phyloP scores from a whole-genome alignment of 2,329 filamentous ascomycete genomes.

The Canariomyces notabilis region DNA sequence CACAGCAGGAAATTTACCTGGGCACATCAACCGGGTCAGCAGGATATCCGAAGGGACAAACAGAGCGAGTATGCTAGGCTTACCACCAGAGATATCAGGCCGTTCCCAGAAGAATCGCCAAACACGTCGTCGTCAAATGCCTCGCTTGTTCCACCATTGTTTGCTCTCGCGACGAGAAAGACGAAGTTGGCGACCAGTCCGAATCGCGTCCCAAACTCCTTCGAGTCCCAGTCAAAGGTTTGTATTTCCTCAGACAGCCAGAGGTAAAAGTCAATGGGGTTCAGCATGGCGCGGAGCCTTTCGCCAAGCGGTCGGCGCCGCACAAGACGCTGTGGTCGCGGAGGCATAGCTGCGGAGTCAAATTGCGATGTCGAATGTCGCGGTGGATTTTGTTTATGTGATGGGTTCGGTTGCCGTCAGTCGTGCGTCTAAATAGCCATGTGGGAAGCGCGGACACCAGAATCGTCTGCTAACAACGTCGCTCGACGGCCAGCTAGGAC shows the following conservation, averaged over 20 bases:
- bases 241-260: slow-evolving; percentile 93
- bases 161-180: slow-evolving; percentile 79
- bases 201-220: slow-evolving; percentile 67
- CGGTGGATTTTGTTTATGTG: background rate
- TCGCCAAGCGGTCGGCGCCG: slow-evolving; percentile 74
- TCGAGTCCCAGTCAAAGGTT: slow-evolving; percentile 84
- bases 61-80: slow-evolving; percentile 27
- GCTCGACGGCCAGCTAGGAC: too few relatives aligned
- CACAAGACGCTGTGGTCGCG: slow-evolving; percentile 59
- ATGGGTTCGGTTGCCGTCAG: background rate
- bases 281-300: slow-evolving; percentile 73
- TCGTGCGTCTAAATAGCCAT: background rate
- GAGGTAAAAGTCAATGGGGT: slow-evolving; percentile 83
- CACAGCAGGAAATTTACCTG: slow-evolving; percentile 69
- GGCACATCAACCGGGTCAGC: background rate
- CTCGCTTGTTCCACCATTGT: slow-evolving; percentile 51
- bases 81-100: slow-evolving; percentile 59
- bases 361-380: background rate
- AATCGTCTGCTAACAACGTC: too few relatives aligned
- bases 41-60: background rate
- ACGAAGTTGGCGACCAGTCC: slow-evolving; percentile 72
- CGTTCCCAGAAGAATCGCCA: slow-evolving; percentile 58
- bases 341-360: slow-evolving; percentile 42
- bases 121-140: slow-evolving; percentile 83
- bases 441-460: too few relatives aligned